Conservation (phyloP, 1,139 yeast species). For the Tardiomyces digboiensis region DNA sequence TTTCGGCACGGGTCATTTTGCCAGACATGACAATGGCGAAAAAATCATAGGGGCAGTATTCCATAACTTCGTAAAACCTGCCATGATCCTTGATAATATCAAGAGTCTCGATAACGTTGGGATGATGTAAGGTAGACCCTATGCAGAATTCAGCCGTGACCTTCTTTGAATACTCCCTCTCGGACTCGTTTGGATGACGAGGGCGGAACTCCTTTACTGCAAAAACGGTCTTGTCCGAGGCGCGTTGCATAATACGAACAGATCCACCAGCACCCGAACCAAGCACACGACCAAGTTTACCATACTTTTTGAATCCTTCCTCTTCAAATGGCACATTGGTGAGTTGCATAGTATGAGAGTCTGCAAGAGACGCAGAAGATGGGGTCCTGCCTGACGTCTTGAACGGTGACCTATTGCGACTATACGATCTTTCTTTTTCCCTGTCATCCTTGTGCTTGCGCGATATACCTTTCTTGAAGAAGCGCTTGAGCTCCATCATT, state of each 20-base stretch:
- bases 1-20: slow-evolving; percentile 74
- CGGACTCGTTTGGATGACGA: slow-evolving; percentile 70
- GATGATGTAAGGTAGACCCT: slow-evolving; percentile 91
- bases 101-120: slow-evolving; percentile 86
- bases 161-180: slow-evolving; percentile 86
- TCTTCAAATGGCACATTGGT: slow-evolving; percentile 29
- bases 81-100: slow-evolving; percentile 85
- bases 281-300: slow-evolving; percentile 77
- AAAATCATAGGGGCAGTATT: slow-evolving; percentile 92
- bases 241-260: slow-evolving; percentile 74
- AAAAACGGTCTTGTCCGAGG: slow-evolving; percentile 74
- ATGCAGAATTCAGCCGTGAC: slow-evolving; percentile 97
- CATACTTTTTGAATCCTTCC: slow-evolving; percentile 58
- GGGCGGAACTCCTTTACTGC: slow-evolving; percentile 97
- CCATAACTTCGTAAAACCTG: slow-evolving; percentile 93
- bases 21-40: slow-evolving; percentile 98
- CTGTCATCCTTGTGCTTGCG: slow-evolving; percentile 1
- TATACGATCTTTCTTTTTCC: slow-evolving; percentile 1
- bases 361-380: slow-evolving; percentile 4
- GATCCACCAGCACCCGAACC: slow-evolving; percentile 99
- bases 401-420: background rate
- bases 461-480: slow-evolving; percentile 19
- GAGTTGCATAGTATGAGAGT: slow-evolving; percentile 9
- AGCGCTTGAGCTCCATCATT: slow-evolving; percentile 31
- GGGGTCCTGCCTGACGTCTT: slow-evolving; percentile 2